Conservation (phyloP, 768 basidiomycete species). For the Exidia glandulosa region DNA sequence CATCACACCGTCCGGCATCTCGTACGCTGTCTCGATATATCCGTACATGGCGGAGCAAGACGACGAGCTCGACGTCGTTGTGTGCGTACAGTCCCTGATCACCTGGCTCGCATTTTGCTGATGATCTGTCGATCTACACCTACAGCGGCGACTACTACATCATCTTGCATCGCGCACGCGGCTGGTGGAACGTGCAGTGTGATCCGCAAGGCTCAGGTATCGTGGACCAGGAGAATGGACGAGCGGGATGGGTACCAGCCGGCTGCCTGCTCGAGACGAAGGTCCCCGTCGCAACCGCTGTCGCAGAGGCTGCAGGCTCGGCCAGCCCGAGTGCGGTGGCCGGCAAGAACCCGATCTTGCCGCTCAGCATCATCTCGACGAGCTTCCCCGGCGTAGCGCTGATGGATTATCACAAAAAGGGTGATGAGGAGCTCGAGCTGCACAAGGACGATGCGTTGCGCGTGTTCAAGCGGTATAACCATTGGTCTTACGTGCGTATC, state of each 20-base stretch:
- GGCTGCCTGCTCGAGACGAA: conserved; percentile 92
- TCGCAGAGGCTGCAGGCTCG: conserved; percentile 60
- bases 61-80: conserved; percentile 95
- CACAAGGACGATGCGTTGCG: conserved; percentile 79
- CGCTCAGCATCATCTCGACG: conserved; percentile 87
- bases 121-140: neutral
- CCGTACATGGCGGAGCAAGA: conserved; percentile 98
- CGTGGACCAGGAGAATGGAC: conserved; percentile 62
- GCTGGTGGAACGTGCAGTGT: conserved; percentile 98
- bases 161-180: conserved; percentile 85
- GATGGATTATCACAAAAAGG: conserved; percentile 94
- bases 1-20: conserved; percentile 37
- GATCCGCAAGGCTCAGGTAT: conserved; percentile 78
- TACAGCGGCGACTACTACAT: conserved; percentile 84
- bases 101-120: neutral
- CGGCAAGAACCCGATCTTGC: conserved; percentile 69
- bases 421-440: conserved; percentile 84
- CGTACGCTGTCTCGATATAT: conserved; percentile 96
- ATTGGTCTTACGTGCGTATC: conserved; percentile 81
- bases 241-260: conserved; percentile 96
- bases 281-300: conserved; percentile 79
- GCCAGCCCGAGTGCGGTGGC: conserved; percentile 22
- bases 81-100: conserved; percentile 45
- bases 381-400: conserved; percentile 93
- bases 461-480: conserved; percentile 96